Evolutionary conservation across 306 rosid genomes (phyloP), one percentile per base, ranked within the genome.

Genomic region (Castanopsis chinensis): DNA sequence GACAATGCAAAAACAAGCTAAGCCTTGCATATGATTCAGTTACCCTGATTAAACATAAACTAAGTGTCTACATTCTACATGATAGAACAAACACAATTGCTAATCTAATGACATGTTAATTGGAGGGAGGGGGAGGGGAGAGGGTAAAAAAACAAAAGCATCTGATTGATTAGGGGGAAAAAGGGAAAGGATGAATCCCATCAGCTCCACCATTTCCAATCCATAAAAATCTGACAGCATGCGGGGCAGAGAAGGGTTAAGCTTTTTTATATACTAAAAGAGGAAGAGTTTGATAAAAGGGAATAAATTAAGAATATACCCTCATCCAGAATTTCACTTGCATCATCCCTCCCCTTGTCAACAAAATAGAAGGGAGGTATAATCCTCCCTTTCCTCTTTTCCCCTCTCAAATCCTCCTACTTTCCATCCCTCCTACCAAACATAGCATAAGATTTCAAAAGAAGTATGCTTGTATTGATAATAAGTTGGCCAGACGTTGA

Each of bases 1-100:
- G 73, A 78, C 75, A 77, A 54, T 59, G 54, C 9, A 71, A 72
- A 79, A 8, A 32, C 51, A 55, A 54, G 60, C 43, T 43, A 73
- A 30, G 45, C 45, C 63, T 23, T 45, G 33, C 30, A 21, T 28
- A 59, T 19, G 54, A 27, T 54, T 68, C 28, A 28, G 21, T 56
- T 20, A 10, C 41, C 5, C n/a, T 71, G 32, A 43, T 23, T 49
- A 43, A 59, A 49, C 19, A 11, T 13, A 41, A 33, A 70, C 11
- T 49, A 23, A 43, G 59, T 12, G 58, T 23, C 35, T 23, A 14
- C 54, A 32, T 32, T 6, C 45, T 30, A 19, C 7, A 0, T 33
- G 69, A 82, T 49, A 18, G 37, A 25, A 33, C 25, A 8, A 25
- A 17, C 54, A 60, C 70, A 64, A 55, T 67, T 25, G 69, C 30